Evolutionary conservation across 2,329 filamentous ascomycete genomes (phyloP).

Genomic region (Lojkania enalia): DNA sequence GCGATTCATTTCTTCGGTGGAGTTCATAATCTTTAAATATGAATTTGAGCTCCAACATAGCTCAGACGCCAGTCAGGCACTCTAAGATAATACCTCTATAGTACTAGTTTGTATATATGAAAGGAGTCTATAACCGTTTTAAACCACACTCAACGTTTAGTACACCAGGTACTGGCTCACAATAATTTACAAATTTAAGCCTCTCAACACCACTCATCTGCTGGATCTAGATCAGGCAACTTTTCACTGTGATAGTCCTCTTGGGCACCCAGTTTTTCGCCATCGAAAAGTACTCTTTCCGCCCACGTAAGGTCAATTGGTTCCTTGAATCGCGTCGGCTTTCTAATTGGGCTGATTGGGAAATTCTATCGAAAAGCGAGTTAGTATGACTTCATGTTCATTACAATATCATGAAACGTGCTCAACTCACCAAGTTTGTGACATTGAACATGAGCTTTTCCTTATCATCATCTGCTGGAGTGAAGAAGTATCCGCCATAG

Average conservation of each 20-base stretch:
- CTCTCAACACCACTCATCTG: background rate
- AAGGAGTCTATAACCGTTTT: background rate
- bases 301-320: background rate
- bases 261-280: background rate
- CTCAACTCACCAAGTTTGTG: background rate
- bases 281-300: background rate
- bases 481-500: background rate
- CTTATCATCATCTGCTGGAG: background rate
- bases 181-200: background rate
- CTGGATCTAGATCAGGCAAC: slow-evolving; percentile 2
- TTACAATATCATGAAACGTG: background rate
- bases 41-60: no score
- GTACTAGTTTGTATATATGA: background rate
- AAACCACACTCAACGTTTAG: background rate
- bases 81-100: background rate
- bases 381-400: background rate
- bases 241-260: slow-evolving; percentile 1
- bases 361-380: background rate
- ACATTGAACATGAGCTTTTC: background rate
- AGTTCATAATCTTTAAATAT: no score
- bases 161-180: background rate
- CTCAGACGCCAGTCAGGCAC: no score
- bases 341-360: background rate
- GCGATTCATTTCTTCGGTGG: no score
- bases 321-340: background rate